Conservation (phyloP, 2,329 filamentous ascomycete genomes). For the Calonectria naviculata region DNA sequence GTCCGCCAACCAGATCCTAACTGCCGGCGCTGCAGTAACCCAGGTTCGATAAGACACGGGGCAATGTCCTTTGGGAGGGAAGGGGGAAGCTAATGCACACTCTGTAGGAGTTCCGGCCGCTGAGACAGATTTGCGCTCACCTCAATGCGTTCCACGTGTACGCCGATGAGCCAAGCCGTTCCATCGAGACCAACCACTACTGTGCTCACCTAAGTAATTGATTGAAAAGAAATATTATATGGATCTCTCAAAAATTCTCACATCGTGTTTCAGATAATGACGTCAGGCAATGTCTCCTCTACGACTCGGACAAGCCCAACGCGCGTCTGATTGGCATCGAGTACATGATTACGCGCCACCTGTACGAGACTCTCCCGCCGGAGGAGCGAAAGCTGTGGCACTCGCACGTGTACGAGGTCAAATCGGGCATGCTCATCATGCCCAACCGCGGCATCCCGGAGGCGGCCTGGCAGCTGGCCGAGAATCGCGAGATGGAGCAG, state of each 20-base stretch:
- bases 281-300: conserved; percentile 86
- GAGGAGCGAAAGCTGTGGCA: conserved; percentile 85
- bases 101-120: conserved; percentile 71
- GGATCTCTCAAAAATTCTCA: not conserved
- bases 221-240: not conserved
- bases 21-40: conserved; percentile 68
- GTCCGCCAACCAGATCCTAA: conserved; percentile 66
- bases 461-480: conserved; percentile 77
- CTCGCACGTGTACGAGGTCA: conserved; percentile 79
- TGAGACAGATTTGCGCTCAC: conserved; percentile 83
- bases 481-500: conserved; percentile 84
- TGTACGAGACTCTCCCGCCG: conserved; percentile 73
- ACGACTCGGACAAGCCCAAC: conserved; percentile 74
- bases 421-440: conserved; percentile 84
- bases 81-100: not conserved
- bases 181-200: conserved; percentile 86
- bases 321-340: conserved; percentile 86
- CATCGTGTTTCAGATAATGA: conserved; percentile 56
- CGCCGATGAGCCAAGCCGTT: conserved; percentile 74
- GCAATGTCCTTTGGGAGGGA: not conserved
- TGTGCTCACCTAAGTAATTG: conserved; percentile 75
- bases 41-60: conserved; percentile 54
- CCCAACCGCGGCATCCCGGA: conserved; percentile 70
- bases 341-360: conserved; percentile 81
- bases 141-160: conserved; percentile 91